These are phyloP conservation scores for Posidonia australis DNA, from an alignment of 106 monocot genomes.

Conservation along the genomic window DNA sequence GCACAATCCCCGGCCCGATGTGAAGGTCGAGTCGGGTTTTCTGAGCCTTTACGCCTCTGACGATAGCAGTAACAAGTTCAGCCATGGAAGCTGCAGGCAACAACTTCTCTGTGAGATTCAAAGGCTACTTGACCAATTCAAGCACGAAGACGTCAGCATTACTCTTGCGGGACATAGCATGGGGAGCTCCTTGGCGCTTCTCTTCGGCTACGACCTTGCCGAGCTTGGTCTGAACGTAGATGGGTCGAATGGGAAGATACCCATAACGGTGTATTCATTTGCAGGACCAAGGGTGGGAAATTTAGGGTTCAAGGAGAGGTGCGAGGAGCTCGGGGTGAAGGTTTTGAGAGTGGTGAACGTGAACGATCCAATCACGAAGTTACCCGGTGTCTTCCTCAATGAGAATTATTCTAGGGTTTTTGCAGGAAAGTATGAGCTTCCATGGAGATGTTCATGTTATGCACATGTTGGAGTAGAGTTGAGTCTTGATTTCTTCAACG, in stretches of 20 bases:
- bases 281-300: conserved; percentile 27
- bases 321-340: conserved; percentile 34
- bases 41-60: conserved; percentile 23
- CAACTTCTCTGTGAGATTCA: conserved; percentile 19
- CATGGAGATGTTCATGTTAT: conserved; percentile 21
- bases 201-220: conserved; percentile 22
- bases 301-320: conserved; percentile 20
- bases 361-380: conserved; percentile 32
- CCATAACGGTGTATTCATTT: conserved; percentile 27
- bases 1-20: conserved; percentile 13
- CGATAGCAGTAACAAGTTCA: conserved; percentile 12
- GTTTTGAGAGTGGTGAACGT: conserved; percentile 33
- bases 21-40: conserved; percentile 25
- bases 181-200: conserved; percentile 25
- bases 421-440: conserved; percentile 3
- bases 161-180: conserved; percentile 24
- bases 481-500: conserved; percentile 26
- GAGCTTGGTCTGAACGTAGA: conserved; percentile 16
- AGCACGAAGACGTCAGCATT: conserved; percentile 19
- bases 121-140: conserved; percentile 6
- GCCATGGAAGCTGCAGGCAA: conserved; percentile 21
- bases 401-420: conserved; percentile 17
- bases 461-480: conserved; percentile 34
- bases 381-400: conserved; percentile 31
- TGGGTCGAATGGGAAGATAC: neutral